Evolutionary conservation across 2,329 filamentous ascomycete genomes (phyloP), one percentile per base, ranked within the genome.

Genomic region (Lasiodiplodia citricola): DNA sequence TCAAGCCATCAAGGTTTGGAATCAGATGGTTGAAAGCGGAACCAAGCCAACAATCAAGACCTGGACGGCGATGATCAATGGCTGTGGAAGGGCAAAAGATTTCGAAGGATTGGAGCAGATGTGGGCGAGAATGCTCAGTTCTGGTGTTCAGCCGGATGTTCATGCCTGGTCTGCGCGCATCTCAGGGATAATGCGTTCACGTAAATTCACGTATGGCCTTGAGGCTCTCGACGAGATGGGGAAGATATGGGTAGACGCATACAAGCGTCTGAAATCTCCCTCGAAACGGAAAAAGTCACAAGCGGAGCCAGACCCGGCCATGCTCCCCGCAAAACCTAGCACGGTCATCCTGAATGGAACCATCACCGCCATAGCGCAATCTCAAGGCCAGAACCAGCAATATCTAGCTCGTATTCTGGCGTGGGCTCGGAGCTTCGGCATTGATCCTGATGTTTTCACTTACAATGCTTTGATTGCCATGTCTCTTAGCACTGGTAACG

Each of bases 11-110:
- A 79, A 84, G 35, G 81, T 87, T 3, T 89, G 87, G 87, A 87
- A 87, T 68, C 77, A 83, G 69, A 87, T 88, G 84, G 75, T 85
- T 16, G 76, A 80, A 54, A 78, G 86, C 64, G 87, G 86, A 1
- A 75, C 91, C 37, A 77, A 81, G 68, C 90, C 92, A 16, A 89
- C 85, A 7, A 74, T 90, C 67, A 85, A 82, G 72, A 91, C 92
- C 0, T 96, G 91, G 87, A 91, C 89, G 50, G 82, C 87, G 54
- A 91, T 96, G 86, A 87, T 96, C 72, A 84, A 87, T 68, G 92
- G 92, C 1, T 93, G 90, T 79, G 87, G 86, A 74, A 84, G 83
- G 62, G 84, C 87, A 62, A 83, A 84, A 66, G 89, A 93, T 73
- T 72, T 83, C 0, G 77, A 82, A n/a, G 88, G 85, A 25, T 82